A percentile compares a stretch with the other conserved stretches of the same genome.
Conservation (phyloP, 169 alveolate species). For the Eimeria praecox region DNA sequence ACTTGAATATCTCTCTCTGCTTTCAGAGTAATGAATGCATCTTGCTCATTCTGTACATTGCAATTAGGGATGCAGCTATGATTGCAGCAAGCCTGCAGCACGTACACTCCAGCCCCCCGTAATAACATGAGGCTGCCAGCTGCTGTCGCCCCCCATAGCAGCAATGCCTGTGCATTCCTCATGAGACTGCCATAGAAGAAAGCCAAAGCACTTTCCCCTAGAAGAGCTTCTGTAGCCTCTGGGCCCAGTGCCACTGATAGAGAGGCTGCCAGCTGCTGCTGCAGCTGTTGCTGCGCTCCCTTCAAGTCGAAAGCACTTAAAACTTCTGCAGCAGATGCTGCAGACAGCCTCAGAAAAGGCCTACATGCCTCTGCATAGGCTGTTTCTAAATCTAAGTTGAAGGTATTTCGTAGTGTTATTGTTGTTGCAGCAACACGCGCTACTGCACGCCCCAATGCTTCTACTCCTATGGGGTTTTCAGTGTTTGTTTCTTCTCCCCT, state of each 20-base stretch:
- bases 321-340: slow-evolving; percentile 77
- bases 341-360: slow-evolving; percentile 81
- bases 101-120: slow-evolving; percentile 84
- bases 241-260: slow-evolving; percentile 66
- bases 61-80: slow-evolving; percentile 87
- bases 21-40: slow-evolving; percentile 70
- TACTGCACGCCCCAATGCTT: slow-evolving; percentile 84
- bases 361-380: slow-evolving; percentile 81
- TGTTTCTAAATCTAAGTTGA: slow-evolving; percentile 66
- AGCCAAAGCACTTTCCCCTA: slow-evolving; percentile 74
- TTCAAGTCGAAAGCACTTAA: not conserved
- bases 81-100: slow-evolving; percentile 85
- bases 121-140: slow-evolving; percentile 58
- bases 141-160: slow-evolving; percentile 82
- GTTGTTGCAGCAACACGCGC: slow-evolving; percentile 84
- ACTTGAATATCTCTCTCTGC: slow-evolving; percentile 76
- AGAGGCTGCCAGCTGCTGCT: slow-evolving; percentile 41
- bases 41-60: slow-evolving; percentile 67
- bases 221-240: slow-evolving; percentile 36
- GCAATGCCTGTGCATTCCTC: slow-evolving; percentile 83
- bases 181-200: slow-evolving; percentile 81
- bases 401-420: slow-evolving; percentile 47
- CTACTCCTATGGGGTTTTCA: slow-evolving; percentile 83
- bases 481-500: slow-evolving; percentile 31
- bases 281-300: not conserved